Evolutionary conservation across 768 basidiomycete species (phyloP).

Genomic region (Lentinus tigrinus): DNA sequence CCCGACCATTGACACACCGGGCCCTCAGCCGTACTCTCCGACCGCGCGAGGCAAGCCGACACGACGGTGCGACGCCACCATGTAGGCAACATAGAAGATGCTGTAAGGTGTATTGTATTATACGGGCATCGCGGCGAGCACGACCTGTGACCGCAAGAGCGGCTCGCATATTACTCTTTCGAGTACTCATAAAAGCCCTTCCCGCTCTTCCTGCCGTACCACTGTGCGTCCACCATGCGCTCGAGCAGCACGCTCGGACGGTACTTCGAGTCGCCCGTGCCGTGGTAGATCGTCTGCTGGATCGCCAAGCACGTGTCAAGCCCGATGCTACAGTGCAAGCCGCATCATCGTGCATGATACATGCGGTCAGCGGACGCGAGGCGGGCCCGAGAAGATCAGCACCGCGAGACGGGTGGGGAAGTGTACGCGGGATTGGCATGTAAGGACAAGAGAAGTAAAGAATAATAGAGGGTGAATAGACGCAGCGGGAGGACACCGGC

Average conservation of each 20-base stretch:
- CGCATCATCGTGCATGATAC: background rate
- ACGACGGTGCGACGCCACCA: no score
- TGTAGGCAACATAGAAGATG: no score
- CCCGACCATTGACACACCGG: no score
- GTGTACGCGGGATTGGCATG: background rate
- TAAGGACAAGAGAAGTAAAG: background rate
- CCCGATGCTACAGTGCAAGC: slow-evolving; percentile 65
- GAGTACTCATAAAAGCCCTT: slow-evolving; percentile 93
- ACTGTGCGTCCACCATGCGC: slow-evolving; percentile 95
- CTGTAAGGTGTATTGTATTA: background rate
- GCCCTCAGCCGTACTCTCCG: no score
- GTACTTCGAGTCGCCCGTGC: slow-evolving; percentile 94
- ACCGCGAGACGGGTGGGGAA: background rate
- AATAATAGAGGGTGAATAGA: background rate
- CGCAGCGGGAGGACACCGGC: slow-evolving; percentile 7
- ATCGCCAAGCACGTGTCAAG: slow-evolving; percentile 95
- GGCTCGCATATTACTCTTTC: slow-evolving; percentile 2
- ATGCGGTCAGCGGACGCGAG: background rate
- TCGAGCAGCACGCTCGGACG: slow-evolving; percentile 87
- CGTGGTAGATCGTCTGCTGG: slow-evolving; percentile 84
- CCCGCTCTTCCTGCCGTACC: slow-evolving; percentile 90
- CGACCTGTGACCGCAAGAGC: background rate
- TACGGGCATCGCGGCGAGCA: background rate
- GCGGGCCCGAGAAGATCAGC: background rate
- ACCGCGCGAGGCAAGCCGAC: no score